Base-by-base conservation (phyloP, 495 filamentous ascomycete species). In the Lichenothelia convexa region DNA sequence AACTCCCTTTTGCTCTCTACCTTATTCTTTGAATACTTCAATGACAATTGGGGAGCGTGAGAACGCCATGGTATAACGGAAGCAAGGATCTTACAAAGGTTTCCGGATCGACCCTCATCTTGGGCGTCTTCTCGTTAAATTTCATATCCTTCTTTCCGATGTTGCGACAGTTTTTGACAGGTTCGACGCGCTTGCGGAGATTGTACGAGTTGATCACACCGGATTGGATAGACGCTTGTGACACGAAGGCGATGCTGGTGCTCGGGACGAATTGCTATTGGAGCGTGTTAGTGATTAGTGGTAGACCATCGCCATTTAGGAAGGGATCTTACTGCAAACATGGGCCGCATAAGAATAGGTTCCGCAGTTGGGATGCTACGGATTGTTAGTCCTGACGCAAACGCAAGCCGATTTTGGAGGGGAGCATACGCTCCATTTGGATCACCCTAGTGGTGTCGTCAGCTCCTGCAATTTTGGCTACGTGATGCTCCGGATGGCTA, bases 101-200 rank as follows among this genome's bases (percentile, higher is more conserved):
- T 62, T 95, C 89, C 7, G 89, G 82, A 48, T 97, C 85, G 27
- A 97, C 89, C 53, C 67, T 75, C 84, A 95, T 95, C 59, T 65
- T 74, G 13, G 89, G 89, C 75, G 76, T 85, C 16, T 58, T 54
- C 47, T 85, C 76, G 56, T 97, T 97, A 56, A 70, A 83, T 56
- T 85, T 89, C 87, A 97, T 94, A 51, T 95, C 81, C 49, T 62
- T 67, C 67, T 97, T 97, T 13, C 78, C 63, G 34, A 95, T 68
- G 15, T 58, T 69, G 41, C 89, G 69, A 52, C 87, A 94, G 34
- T 73, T 71, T 45, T 68, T 73, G 20, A 95, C 81, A 5, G 80
- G 59, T 60, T 85, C 82, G 39, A 95, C 59, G 23, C 83, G 68
- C 56, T 89, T 92, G 43, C 67, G 68, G 36, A 97, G 61, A 3